phyloP scores from a whole-genome alignment of 2,329 filamentous ascomycete species.

The Arthrobotrys musiformis region DNA sequence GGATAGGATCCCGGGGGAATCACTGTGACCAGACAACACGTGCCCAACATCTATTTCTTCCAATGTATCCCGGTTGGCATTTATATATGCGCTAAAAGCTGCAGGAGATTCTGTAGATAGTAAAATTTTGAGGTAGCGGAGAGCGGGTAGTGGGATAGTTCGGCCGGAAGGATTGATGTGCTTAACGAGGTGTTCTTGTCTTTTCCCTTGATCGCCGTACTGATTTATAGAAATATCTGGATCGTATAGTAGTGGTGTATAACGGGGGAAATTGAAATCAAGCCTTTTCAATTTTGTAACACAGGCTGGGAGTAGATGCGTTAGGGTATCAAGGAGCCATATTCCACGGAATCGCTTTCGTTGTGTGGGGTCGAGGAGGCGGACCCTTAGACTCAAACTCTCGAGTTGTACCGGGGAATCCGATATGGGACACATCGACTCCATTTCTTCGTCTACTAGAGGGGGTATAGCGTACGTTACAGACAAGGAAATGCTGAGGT shows the following conservation, averaged over 20 bases:
- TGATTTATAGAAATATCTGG: background rate
- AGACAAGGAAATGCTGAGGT: background rate
- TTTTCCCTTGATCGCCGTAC: background rate
- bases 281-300: background rate
- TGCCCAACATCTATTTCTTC: background rate
- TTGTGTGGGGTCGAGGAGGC: background rate
- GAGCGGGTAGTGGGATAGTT: background rate
- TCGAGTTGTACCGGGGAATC: background rate
- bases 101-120: too few species aligned
- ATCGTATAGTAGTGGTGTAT: background rate
- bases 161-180: background rate
- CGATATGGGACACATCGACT: background rate
- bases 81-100: background rate
- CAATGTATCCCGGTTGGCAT: background rate
- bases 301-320: background rate
- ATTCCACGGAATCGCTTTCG: background rate
- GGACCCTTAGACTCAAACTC: background rate
- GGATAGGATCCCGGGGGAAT: too few species aligned
- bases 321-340: background rate
- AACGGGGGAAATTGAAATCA: background rate
- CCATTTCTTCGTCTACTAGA: background rate
- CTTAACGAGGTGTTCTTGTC: background rate
- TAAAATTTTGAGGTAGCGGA: background rate
- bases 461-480: background rate
- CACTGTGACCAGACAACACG: too few species aligned